Evolutionary conservation across 805 yeast species (phyloP), one percentile per base, ranked within the genome.

Genomic region (Lipomyces sp.): DNA sequence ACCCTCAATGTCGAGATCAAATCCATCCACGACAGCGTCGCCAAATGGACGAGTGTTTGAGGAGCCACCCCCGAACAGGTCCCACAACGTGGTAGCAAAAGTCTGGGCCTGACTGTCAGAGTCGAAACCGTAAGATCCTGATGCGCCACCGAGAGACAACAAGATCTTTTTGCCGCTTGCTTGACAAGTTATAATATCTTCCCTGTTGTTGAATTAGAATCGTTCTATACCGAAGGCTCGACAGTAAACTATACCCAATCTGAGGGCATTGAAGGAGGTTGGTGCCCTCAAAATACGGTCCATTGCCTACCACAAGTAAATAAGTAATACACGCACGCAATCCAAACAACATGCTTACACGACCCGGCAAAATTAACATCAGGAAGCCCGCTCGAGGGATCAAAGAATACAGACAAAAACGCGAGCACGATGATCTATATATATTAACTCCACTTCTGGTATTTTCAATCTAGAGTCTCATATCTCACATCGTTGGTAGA

Each of bases 11-110:
- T 92, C 97, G 68, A 86, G 83, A 72, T 90, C 87, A 75, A 93
- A 92, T 1, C 97, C 97, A 75, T 94, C 97, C 39, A 90, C 80
- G 57, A 92, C 84, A 7, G 93, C 82, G 72, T 83, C 85, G 57
- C 90, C 96, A 75, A 92, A 91, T 70, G 89, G 84, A 74, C 85
- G 72, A 66, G 72, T 73, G 30, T 75, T 68, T 42, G 85, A 85
- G 15, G 72, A 76, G 53, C 84, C 84, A 55, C 80, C 86, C 53
- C 87, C 88, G 75, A 85, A 85, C 72, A 76, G 76, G 72, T 83
- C 73, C 88, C 88, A 85, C 32, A 85, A 72, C 15, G 82, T 78
- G 13, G 74, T 76, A 15, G 88, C 92, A 74, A 86, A 86, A 0
- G 73, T 77, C 71, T 83, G 85, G 54, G 90, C 97, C 59, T 82